Evolutionary conservation across 768 basidiomycete species (phyloP), one percentile per base, ranked within the genome.

Genomic region (Hygrocybe coccinea): DNA sequence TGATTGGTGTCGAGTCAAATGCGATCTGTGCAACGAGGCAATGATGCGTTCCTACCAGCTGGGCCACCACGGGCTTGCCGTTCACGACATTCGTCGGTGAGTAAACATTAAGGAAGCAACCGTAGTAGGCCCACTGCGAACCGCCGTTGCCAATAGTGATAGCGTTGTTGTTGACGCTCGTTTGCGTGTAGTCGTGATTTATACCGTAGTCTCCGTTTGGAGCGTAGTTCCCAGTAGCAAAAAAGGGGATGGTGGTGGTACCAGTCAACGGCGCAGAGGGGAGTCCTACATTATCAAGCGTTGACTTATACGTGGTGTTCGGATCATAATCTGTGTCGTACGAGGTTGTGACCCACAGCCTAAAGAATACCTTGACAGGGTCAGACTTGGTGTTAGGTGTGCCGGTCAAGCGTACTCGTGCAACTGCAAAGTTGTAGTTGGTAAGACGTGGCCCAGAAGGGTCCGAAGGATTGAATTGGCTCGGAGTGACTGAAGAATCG

Each of bases 11-110:
- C 2, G 3, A 5, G 25, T 52, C 35, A n/a, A 3, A 52, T 3
- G 51, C 51, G 7, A 38, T 52, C 51, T 52, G 19, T 36, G 51
- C 35, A 11, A 52, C 36, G 11, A 52, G 19, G 19, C 51, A 52
- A 11, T 52, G 35, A 41, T 41, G 51, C 4, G 35, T 24, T 36
- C 22, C 24, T 7, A 14, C 11, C 4, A 37, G 19, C 8, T 3
- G 38, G 3, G 3, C 14, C 2, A 17, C 5, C 4, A 52, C 38
- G 22, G 35, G 35, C 17, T 22, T 12, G 21, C 24, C 25, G 38
- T 52, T 36, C 36, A 37, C 51, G 5, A 25, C 19, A 11, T 38
- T 5, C 4, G n/a, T 29, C 3, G 3, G 41, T 3, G 3, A 3
- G 38, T 34, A 33, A 7, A 37, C 29, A 25, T 50, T 37, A 15